Percentiles rank a stretch among this genome's conserved stretches.
These are phyloP conservation scores for Spirogloea muscicola DNA, from an alignment of 139 green algal species.

Conservation along the genomic window DNA sequence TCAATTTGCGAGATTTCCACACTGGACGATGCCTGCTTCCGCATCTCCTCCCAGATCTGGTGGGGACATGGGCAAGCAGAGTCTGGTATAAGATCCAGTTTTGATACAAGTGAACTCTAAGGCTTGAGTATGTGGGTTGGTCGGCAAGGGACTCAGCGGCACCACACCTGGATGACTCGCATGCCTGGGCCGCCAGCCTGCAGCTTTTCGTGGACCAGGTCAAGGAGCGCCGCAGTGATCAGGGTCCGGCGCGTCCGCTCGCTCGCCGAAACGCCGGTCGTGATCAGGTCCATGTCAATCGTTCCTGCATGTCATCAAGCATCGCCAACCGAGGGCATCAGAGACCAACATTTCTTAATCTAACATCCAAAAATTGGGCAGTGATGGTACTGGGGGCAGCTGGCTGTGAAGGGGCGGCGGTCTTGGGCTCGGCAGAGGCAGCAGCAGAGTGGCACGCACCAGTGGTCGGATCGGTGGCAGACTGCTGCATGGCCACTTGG, in stretches of 20 bases:
- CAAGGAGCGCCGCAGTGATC: background rate
- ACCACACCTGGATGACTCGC: constrained; percentile 1
- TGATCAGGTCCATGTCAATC: constrained; percentile 44
- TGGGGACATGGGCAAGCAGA: background rate
- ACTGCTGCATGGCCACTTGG: constrained; percentile 72
- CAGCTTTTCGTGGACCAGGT: background rate
- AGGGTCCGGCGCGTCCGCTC: constrained; percentile 12
- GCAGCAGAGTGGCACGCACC: too few species aligned
- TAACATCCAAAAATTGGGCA: too few species aligned
- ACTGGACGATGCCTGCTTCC: background rate
- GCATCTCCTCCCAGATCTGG: constrained; percentile 3
- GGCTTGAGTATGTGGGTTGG: background rate
- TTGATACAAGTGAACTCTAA: background rate
- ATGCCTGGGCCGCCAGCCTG: background rate
- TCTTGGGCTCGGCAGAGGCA: background rate
- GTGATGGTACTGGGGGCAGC: too few species aligned
- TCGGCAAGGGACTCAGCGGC: background rate
- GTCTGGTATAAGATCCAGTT: background rate
- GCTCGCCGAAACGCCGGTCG: constrained; percentile 24
- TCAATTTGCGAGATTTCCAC: background rate
- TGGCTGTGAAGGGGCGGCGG: too few species aligned
- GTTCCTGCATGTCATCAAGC: constrained; percentile 3
- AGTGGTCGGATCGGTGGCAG: constrained; percentile 67
- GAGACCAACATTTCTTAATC: too few species aligned
- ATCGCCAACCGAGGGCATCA: too few species aligned